Evolutionary conservation across 768 basidiomycete genomes (phyloP).

Genomic region (Leccinum uliginosum): DNA sequence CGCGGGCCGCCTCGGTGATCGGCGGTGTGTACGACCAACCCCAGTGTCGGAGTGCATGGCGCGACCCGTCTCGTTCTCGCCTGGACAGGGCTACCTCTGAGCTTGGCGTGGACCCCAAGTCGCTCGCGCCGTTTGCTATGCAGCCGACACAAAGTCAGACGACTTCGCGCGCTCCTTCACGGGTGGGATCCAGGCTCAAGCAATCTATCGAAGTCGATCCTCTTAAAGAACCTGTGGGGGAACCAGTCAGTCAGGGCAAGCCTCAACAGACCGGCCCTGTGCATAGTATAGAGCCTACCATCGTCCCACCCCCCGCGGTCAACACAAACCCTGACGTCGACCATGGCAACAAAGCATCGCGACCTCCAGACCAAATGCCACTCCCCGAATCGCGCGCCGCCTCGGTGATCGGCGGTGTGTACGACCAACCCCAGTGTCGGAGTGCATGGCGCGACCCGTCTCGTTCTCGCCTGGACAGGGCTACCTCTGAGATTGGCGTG

Average conservation of each 20-base stretch:
- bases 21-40: slow-evolving; percentile 25
- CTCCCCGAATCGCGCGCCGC: slow-evolving; percentile 29
- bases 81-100: slow-evolving; percentile 14
- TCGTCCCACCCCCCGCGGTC: slow-evolving; percentile 7
- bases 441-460: slow-evolving; percentile 11
- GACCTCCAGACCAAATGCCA: slow-evolving; percentile 19
- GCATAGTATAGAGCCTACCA: slow-evolving; percentile 8
- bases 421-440: slow-evolving; percentile 17
- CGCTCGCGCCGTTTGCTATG: slow-evolving; percentile 3
- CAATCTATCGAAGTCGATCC: background rate
- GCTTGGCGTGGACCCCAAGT: background rate
- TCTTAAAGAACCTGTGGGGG: slow-evolving; percentile 1
- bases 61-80: slow-evolving; percentile 10
- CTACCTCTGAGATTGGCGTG: slow-evolving; percentile 1
- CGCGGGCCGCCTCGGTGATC: slow-evolving; percentile 29
- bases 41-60: slow-evolving; percentile 4
- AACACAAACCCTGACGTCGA: slow-evolving; percentile 14
- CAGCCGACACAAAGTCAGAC: slow-evolving; percentile 1
- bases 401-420: slow-evolving; percentile 27
- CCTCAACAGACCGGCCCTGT: background rate
- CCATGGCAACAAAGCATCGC: slow-evolving; percentile 1
- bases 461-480: slow-evolving; percentile 14
- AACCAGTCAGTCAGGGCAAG: background rate
- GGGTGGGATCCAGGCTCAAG: slow-evolving; percentile 4
- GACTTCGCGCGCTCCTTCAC: slow-evolving; percentile 4